Conservation (phyloP, 2,329 filamentous ascomycete species). For the Aureobasidium sp. region DNA sequence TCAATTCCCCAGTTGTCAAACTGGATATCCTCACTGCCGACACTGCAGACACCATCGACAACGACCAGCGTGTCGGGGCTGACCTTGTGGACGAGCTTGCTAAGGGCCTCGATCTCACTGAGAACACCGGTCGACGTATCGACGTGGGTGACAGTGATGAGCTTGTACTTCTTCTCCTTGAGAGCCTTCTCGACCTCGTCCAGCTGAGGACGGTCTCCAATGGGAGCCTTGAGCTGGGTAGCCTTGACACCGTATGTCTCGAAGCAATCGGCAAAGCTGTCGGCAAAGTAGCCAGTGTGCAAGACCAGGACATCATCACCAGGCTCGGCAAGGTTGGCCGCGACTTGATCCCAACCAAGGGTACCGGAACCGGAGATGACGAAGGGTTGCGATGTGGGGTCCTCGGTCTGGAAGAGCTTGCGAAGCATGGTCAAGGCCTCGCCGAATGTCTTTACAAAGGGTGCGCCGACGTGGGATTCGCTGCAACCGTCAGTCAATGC, state of each 20-base stretch:
- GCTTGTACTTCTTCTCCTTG: constrained; percentile 92
- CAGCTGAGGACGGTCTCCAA: constrained; percentile 88
- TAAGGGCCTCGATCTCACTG: constrained; percentile 86
- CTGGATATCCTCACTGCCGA: constrained; percentile 94
- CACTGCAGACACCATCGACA: constrained; percentile 97
- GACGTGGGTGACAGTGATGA: constrained; percentile 95
- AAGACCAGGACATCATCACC: constrained; percentile 94
- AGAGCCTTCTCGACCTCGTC: constrained; percentile 90
- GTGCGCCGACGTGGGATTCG: constrained; percentile 92
- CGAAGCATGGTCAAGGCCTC: constrained; percentile 90
- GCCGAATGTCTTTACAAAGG: constrained; percentile 91
- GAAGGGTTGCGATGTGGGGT: constrained; percentile 87
- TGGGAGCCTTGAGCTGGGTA: constrained; percentile 89
- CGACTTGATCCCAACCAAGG: constrained; percentile 95
- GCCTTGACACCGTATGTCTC: constrained; percentile 90
- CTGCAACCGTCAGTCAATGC: constrained; percentile 49
- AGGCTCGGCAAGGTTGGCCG: constrained; percentile 91
- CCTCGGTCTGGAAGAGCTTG: constrained; percentile 92
- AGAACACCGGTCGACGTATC: constrained; percentile 98
- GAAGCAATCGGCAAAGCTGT: constrained; percentile 94
- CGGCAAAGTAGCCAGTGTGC: constrained; percentile 97
- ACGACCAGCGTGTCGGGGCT: constrained; percentile 93
- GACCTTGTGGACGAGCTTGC: constrained; percentile 84
- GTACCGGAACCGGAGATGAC: constrained; percentile 96
- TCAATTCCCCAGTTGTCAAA: constrained; percentile 98